Conservation (phyloP, 176 grass and related monocot species). For the Ananas comosus region DNA sequence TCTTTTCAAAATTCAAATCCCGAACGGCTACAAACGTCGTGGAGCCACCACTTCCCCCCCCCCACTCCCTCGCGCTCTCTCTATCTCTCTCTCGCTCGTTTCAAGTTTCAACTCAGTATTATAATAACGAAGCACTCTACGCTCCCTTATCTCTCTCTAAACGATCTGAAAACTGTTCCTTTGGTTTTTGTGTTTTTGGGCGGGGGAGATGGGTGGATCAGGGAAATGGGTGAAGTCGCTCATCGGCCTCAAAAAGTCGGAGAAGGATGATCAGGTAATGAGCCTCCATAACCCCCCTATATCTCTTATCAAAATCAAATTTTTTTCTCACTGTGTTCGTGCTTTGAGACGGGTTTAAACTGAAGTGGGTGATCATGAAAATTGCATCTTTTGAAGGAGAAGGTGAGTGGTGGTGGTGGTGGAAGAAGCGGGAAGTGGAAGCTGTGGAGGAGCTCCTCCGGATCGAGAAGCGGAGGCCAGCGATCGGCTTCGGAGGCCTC, state of each 20-base stretch:
- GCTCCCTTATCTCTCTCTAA: neutral
- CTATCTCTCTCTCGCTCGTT: neutral
- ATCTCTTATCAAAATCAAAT: neutral
- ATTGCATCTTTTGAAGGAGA: conserved; percentile 4
- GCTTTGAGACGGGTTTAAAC: neutral
- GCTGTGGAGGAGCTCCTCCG: conserved; percentile 59
- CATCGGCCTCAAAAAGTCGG: conserved; percentile 38
- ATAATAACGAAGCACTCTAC: neutral
- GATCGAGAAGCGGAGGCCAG: conserved; percentile 19
- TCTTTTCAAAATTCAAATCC: conserved; percentile 38
- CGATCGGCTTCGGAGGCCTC: conserved; percentile 45
- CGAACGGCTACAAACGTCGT: conserved; percentile 21
- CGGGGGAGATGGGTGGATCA: conserved; percentile 44
- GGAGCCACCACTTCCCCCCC: neutral
- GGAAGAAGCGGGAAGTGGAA: conserved; percentile 59
- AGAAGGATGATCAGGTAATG: conserved; percentile 24
- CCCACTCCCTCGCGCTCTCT: no score
- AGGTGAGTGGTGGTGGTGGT: conserved; percentile 3
- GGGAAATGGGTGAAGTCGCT: conserved; percentile 78
- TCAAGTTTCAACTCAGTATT: no score
- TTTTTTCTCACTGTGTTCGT: neutral
- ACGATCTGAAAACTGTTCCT: neutral
- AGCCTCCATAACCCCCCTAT: neutral
- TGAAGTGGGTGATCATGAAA: no score
- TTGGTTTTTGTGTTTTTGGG: neutral